Evolutionary conservation across 306 rosid species (phyloP).

Genomic region (Medicago truncatula): DNA sequence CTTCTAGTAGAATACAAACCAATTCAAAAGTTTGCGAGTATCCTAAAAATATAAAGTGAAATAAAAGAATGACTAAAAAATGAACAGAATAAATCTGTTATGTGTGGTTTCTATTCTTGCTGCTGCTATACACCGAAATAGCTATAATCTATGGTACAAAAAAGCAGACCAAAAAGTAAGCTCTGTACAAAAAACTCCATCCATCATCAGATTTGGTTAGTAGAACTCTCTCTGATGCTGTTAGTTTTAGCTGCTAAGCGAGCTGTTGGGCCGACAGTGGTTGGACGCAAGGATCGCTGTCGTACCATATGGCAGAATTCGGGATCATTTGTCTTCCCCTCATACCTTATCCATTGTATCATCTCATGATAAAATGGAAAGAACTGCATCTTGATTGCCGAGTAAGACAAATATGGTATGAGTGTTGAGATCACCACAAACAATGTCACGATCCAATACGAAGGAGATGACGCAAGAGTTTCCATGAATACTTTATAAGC

Average conservation of each 20-base stretch:
- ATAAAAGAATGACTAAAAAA: too few species aligned
- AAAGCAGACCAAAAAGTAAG: slow-evolving; percentile 20
- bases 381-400: slow-evolving; percentile 80
- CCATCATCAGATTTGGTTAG: slow-evolving; percentile 42
- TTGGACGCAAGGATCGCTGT: slow-evolving; percentile 59
- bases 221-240: slow-evolving; percentile 33
- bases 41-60: too few species aligned
- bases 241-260: slow-evolving; percentile 74
- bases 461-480: slow-evolving; percentile 78
- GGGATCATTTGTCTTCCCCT: slow-evolving; percentile 66
- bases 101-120: not conserved
- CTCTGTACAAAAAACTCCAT: slow-evolving; percentile 38
- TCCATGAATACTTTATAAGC: slow-evolving; percentile 79
- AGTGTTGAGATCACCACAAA: slow-evolving; percentile 74
- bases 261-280: slow-evolving; percentile 75
- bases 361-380: slow-evolving; percentile 80
- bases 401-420: slow-evolving; percentile 72
- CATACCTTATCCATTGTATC: slow-evolving; percentile 78
- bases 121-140: slow-evolving; percentile 37
- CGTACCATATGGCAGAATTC: slow-evolving; percentile 61
- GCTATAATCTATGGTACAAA: slow-evolving; percentile 42
- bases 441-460: slow-evolving; percentile 71
- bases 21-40: too few species aligned
- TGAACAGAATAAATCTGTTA: too few species aligned
- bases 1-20: too few species aligned